A percentile compares a stretch with the other conserved stretches of the same genome.
phyloP scores from a whole-genome alignment of 2,329 filamentous ascomycete species.

The Emydomyces testavorans region DNA sequence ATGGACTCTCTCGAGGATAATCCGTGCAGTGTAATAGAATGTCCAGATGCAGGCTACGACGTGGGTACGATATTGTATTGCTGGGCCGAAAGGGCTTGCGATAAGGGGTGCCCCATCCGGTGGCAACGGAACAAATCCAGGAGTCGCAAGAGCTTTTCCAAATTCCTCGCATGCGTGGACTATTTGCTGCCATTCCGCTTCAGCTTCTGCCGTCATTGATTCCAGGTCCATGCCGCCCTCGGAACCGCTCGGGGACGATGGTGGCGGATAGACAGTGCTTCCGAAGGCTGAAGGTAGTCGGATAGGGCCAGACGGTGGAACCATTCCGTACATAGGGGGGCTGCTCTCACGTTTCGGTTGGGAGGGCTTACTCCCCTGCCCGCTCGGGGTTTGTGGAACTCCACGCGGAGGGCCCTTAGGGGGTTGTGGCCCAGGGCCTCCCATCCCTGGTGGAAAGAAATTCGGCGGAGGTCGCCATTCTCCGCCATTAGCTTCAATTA shows the following conservation, averaged over 20 bases:
- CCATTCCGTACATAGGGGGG: constrained; percentile 41
- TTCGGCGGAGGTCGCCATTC: constrained; percentile 45
- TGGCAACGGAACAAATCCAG: constrained; percentile 64
- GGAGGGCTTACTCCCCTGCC: constrained; percentile 13
- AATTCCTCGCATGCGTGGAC: constrained; percentile 33
- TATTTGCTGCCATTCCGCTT: constrained; percentile 60
- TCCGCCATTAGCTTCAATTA: constrained; percentile 48
- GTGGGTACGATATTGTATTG: constrained; percentile 71
- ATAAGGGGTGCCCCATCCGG: constrained; percentile 53
- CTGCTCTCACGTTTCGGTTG: constrained; percentile 16
- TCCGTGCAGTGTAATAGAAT: constrained; percentile 73
- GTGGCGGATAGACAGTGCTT: constrained; percentile 6
- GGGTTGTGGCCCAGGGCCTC: constrained; percentile 8
- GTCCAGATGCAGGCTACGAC: constrained; percentile 82
- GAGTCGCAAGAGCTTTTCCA: constrained; percentile 50
- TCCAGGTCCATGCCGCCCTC: constrained; percentile 46
- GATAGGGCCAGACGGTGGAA: constrained; percentile 32
- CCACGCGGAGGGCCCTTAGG: constrained; percentile 14
- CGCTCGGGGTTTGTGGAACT: constrained; percentile 11
- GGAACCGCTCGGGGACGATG: constrained; percentile 20
- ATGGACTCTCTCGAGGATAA: constrained; percentile 70
- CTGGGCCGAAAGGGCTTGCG: constrained; percentile 67
- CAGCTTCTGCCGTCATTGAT: constrained; percentile 54
- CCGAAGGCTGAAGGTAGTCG: constrained; percentile 43
- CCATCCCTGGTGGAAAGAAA: constrained; percentile 30